These are phyloP conservation scores for Aspergillus thermomutatus DNA, from an alignment of 2,329 filamentous ascomycete genomes.

Conservation along the genomic window DNA sequence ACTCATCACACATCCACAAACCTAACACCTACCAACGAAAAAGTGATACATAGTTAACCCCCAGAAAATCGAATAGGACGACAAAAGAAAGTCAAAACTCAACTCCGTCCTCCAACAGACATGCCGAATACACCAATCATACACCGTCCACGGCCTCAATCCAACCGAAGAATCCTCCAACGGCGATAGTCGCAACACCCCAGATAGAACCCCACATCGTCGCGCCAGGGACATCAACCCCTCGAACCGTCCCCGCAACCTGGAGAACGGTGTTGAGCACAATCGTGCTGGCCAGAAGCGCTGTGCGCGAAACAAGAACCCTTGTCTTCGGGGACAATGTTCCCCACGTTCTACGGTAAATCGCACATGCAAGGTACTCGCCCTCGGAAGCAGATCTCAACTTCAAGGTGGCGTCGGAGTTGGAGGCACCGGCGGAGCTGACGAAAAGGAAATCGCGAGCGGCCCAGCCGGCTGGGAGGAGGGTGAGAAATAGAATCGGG, in stretches of 20 bases:
- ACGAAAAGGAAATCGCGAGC: constrained; percentile 73
- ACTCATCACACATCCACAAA: not conserved
- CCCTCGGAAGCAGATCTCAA: constrained; percentile 44
- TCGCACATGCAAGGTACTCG: constrained; percentile 69
- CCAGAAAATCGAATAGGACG: not conserved
- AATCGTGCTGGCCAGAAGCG: constrained; percentile 44
- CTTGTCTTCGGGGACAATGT: constrained; percentile 59
- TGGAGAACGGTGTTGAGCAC: constrained; percentile 60
- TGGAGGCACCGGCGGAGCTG: constrained; percentile 46
- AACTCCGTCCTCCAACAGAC: not conserved
- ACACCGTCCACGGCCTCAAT: constrained; percentile 39
- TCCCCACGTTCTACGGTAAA: constrained; percentile 58
- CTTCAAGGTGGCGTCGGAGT: constrained; percentile 41
- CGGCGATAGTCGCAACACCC: constrained; percentile 50
- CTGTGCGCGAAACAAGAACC: constrained; percentile 62
- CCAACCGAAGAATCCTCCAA: constrained; percentile 36
- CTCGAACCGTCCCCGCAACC: constrained; percentile 63
- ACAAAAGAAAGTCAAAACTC: not conserved
- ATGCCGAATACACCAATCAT: constrained; percentile 11
- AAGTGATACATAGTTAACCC: not conserved
- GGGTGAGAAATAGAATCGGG: constrained; percentile 45
- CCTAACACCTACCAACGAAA: not conserved
- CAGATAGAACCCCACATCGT: constrained; percentile 70
- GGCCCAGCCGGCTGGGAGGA: constrained; percentile 68
- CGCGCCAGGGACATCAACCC: constrained; percentile 68